Evolutionary conservation across 2,329 filamentous ascomycete genomes (phyloP), one percentile per base, ranked within the genome.

Genomic region (Pseudogymnoascus sp.): DNA sequence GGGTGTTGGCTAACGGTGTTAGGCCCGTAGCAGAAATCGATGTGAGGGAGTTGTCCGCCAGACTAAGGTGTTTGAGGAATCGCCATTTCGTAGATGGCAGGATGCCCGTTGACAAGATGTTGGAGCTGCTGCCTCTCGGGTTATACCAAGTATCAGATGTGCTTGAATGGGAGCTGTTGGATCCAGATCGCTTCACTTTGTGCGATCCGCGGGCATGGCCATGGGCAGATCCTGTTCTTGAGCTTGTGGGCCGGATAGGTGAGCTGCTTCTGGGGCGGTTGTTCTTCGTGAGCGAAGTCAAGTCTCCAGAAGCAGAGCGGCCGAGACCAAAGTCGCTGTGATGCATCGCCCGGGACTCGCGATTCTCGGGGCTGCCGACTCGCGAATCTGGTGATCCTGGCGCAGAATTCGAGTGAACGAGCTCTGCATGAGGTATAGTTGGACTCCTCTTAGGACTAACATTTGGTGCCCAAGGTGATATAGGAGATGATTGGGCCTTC

Each of bases 61-160:
- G 79, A 73, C 93, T 95, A 45, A 99, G 81, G 76, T 97, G 93
- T 72, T 90, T 88, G 71, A 99, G 77, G 75, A 97, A 96, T 64
- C 93, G 87, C 95, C 95, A 99, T 76, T 97, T 97, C 1, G 88
- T 90, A 0, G 90, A 78, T 45, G 93, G 91, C 14, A 97, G 80
- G 65, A 88, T 82, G 40, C 87, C 87, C 73, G 87, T 81, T 12
- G 84, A 80, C 60, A 93, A 78, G 1, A 96, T 80, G 69, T 95
- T 96, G 1, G 89, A 88, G 14, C 89, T 86, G 76, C 92, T 96
- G 57, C 87, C 86, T 77, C 88, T 75, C 77, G 87, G 72, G 57
- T 73, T 74, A 61, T 85, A 80, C 84, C 84, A 83, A 4, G 83
- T 85, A 66, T 88, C 85, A 1, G 85, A 87, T 61, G 87, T 76